These are phyloP conservation scores for Talaromyces ruber DNA, from an alignment of 495 filamentous ascomycete species.

Conservation along the genomic window DNA sequence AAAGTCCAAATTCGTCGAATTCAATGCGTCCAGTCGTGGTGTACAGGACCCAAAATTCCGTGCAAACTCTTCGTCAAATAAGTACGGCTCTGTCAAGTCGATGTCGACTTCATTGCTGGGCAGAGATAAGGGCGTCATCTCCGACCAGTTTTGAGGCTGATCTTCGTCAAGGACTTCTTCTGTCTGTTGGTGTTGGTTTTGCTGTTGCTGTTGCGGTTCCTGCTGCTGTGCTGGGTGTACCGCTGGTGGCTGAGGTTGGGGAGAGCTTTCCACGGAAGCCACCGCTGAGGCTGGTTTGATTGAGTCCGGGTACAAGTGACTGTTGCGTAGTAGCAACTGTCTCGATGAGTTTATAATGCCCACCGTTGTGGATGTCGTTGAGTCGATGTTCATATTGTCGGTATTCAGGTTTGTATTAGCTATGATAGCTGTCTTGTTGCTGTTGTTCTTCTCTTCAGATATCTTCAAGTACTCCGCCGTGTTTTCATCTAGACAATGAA, in stretches of 20 bases:
- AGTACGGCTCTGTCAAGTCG: conserved; percentile 30
- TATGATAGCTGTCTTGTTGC: conserved; percentile 8
- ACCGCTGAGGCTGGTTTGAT: neutral
- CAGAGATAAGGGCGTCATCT: conserved; percentile 1
- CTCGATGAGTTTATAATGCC: conserved; percentile 1
- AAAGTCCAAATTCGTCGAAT: conserved; percentile 32
- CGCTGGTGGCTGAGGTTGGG: neutral
- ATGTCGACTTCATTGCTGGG: conserved; percentile 9
- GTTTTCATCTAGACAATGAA: conserved; percentile 34
- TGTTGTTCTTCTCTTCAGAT: conserved; percentile 3
- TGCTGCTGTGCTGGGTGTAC: neutral
- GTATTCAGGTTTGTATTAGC: neutral
- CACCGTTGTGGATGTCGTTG: neutral
- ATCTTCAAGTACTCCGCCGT: conserved; percentile 32
- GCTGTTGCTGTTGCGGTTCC: neutral
- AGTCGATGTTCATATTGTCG: neutral
- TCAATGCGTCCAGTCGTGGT: conserved; percentile 25
- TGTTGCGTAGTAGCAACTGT: conserved; percentile 13
- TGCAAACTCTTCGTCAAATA: conserved; percentile 27
- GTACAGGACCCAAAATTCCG: conserved; percentile 21
- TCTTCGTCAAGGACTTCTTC: neutral
- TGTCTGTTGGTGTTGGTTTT: neutral
- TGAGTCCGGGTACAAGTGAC: neutral
- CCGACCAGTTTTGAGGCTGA: neutral
- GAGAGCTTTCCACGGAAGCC: neutral